Base-by-base conservation (phyloP, 257 asterid genomes). In the Avicennia marina region DNA sequence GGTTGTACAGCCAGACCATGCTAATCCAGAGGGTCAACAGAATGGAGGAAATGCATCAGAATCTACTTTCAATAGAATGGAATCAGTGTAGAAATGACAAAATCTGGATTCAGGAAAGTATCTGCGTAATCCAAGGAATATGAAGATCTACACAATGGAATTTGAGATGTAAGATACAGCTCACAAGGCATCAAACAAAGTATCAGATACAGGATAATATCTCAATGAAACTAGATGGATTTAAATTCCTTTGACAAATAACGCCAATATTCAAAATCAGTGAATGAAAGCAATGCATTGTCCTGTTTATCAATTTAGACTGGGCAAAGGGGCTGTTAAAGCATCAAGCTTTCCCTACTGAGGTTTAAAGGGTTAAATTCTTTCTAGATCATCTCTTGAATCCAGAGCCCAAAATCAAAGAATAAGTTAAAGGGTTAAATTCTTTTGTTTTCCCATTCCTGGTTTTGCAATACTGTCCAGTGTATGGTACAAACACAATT, bases 401-500 rank as follows among this genome's bases (percentile, higher is more conserved):
- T 69, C 32, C 11, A 59, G 2, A 54, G 47, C 41, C 19, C 6
- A 32, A 60, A 43, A 56, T 21, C 39, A 27, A 46, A 57, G 34
- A 27, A 50, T 60, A 36, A 39, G 62, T 62, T 24, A 61, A 64
- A 38, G 64, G 72, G 75, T 44, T 53, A 69, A 69, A 52, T 51
- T 62, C 48, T 21, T 62, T 47, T 16, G 40, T 13, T 26, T 52
- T 58, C 32, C 58, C 53, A 55, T 73, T 80, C 57, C 78, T 73
- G 76, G 78, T 64, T 71, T 57, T 48, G 61, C 72, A 42, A 63
- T 61, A 61, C 54, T 52, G 43, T 56, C 60, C 61, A 74, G 72
- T 56, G 67, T 64, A 73, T 58, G 67, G 63, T 60, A 53, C 60
- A 45, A 72, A 70, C 78, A 73, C 69, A 71, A 71, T 65, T 63